phyloP scores from a whole-genome alignment of 208 protist genomes.

The Trypanosoma vivax region DNA sequence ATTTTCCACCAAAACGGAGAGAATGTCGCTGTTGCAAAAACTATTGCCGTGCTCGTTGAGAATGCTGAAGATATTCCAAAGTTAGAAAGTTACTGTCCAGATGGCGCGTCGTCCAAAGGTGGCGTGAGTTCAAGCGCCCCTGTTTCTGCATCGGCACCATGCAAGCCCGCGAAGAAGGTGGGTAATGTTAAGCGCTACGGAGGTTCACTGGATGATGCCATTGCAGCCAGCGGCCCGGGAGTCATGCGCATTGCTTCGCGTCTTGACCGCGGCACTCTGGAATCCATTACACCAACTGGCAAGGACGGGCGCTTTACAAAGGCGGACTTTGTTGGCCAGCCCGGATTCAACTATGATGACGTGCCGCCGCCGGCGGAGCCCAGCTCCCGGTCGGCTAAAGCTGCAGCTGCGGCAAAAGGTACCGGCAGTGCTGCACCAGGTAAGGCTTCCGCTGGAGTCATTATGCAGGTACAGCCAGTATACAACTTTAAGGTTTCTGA shows the following conservation, averaged over 20 bases:
- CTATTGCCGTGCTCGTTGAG: constrained; percentile 85
- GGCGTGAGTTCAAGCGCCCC: constrained; percentile 10
- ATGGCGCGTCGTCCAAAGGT: too few species aligned
- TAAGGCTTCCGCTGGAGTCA: constrained; percentile 12
- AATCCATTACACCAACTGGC: constrained; percentile 46
- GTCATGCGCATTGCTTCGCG: constrained; percentile 74
- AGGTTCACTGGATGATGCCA: constrained; percentile 47
- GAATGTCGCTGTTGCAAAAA: constrained; percentile 66
- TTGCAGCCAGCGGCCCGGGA: constrained; percentile 68
- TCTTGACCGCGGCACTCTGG: constrained; percentile 31
- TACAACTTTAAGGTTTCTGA: constrained; percentile 61
- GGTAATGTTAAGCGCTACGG: constrained; percentile 38
- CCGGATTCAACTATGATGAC: constrained; percentile 80
- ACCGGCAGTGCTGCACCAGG: constrained; percentile 1
- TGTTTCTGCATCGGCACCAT: constrained; percentile 4
- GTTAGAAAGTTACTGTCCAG: too few species aligned
- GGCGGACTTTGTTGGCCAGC: constrained; percentile 64
- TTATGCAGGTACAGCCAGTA: constrained; percentile 39
- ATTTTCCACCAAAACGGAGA: constrained; percentile 85
- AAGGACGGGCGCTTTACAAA: constrained; percentile 76
- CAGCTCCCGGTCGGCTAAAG: constrained; percentile 1
- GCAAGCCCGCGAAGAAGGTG: constrained; percentile 1
- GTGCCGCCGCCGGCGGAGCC: constrained; percentile 1
- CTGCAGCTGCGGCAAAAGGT: not conserved
- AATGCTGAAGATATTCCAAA: constrained; percentile 47